Base-by-base conservation (phyloP, 1,284 basidiomycete species). In the Trametes polyzona region DNA sequence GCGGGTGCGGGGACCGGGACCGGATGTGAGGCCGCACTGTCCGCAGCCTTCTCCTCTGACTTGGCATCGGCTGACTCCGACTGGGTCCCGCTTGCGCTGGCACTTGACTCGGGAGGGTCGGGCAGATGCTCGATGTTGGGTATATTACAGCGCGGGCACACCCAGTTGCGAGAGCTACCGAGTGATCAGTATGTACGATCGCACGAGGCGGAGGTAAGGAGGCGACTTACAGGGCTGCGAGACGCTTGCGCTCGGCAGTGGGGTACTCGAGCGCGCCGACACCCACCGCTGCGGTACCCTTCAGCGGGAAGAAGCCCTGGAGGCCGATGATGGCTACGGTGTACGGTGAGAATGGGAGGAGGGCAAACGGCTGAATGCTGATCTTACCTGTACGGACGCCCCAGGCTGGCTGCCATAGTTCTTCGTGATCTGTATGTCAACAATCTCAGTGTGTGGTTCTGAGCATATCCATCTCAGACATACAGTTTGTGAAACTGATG, bases 331-430 rank as follows among this genome's bases (percentile, higher is more conserved):
- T 95, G 21, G 93, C 95, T 90, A 67, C 24, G 30, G 26, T 35
- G 26, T 3, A 24, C 16, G 29, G 41, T 19, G 33, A 17, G 23
- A 61, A 30, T 46, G 27, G 55, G 58, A 49, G 30, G 52, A 52
- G 30, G 63, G 58, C 33, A 24, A 36, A 37, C 35, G 43, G 33
- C 11, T 14, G 5, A 8, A 27, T 17, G 41, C n/a, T 42, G 43
- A 16, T 76, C 73, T 47, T 60, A 87, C 93, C 93, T 57, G 96
- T 98, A 57, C 96, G 84, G 24, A 98, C 92, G 54, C 96, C 96
- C 96, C 96, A 98, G 12, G 96, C 95, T 29, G 96, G 96, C 74
- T 97, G 95, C 96, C 96, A 98, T 40, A 91, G 78, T 66, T 95
- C 92, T 74, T 93, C 90, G 62, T 93, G 90, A 77, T 92, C 89